Evolutionary conservation across 2,329 filamentous ascomycete genomes (phyloP), one percentile per base, ranked within the genome.

Genomic region (Tolypocladium tropicale): DNA sequence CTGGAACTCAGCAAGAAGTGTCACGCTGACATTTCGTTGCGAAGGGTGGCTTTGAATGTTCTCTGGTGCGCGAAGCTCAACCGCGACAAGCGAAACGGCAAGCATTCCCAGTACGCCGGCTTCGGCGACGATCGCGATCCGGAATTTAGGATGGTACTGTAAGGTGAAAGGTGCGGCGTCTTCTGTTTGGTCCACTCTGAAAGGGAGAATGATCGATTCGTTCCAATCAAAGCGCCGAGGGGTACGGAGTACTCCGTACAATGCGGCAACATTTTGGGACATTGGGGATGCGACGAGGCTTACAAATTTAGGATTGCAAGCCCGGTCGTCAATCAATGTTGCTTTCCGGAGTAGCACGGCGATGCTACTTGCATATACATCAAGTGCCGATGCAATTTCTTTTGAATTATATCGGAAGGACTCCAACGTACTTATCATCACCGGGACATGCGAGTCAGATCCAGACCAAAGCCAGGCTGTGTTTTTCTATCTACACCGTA

Each of bases 41-140:
- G 12, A n/a, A 85, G 82, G 56, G 76, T 86, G 23, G 67, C 84
- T 0, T 67, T 74, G 48, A 87, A 86, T 61, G 78, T 87, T 2
- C 62, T 83, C 0, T 84, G 83, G 69, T 86, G 83, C 61, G 71
- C 70, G 59, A 87, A 85, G 68, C 74, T 86, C 30, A 88, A 88
- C 63, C 72, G 70, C 9, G 83, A 86, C 63, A 88, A 88, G 70
- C 72, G 67, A 14, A 71, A 62, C 5, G 84, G 84, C 1, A 84
- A 82, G 63, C 82, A 85, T 61, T 78, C 78, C 53, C 64, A 79
- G 59, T 86, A 77, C 61, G 70, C 70, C 41, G 83, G 80, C 0
- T 79, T 68, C 58, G 80, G 79, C 0, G 84, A 88, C 63, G 85
- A 88, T 62, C 73, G 84, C 28, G 82, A 87, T 59, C 84, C 84